These are phyloP conservation scores for Mortierella sp. DNA, from an alignment of 371 early-diverging fungal genomes.

Conservation along the genomic window DNA sequence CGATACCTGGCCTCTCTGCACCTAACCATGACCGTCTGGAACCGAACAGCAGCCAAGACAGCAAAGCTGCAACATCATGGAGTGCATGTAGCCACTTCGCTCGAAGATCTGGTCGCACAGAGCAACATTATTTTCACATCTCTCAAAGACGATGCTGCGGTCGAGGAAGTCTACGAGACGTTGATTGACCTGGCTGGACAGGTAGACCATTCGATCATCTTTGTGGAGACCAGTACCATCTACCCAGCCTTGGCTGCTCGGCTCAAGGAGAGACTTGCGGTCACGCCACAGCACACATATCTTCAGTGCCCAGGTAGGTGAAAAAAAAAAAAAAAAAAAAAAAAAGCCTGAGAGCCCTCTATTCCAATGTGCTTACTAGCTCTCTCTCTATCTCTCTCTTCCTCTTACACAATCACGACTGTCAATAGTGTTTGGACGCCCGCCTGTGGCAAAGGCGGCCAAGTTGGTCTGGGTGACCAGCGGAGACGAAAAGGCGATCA, in stretches of 20 bases:
- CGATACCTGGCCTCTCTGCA: constrained; percentile 38
- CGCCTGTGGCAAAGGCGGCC: constrained; percentile 60
- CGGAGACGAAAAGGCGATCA: constrained; percentile 53
- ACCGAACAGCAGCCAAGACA: constrained; percentile 45
- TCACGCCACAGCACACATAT: constrained; percentile 37
- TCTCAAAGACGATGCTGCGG: constrained; percentile 50
- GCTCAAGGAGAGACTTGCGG: constrained; percentile 19
- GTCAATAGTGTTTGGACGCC: constrained; percentile 61
- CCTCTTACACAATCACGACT: no score
- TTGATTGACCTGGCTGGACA: constrained; percentile 35
- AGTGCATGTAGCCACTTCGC: constrained; percentile 33
- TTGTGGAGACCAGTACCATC: constrained; percentile 53
- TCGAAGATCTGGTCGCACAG: constrained; percentile 39
- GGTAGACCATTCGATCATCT: constrained; percentile 43
- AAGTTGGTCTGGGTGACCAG: constrained; percentile 61
- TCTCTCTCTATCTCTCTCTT: no score
- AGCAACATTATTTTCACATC: constrained; percentile 56
- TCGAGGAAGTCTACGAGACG: constrained; percentile 42
- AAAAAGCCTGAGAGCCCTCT: no score
- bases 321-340: no score
- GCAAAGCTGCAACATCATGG: constrained; percentile 38
- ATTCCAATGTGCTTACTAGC: no score
- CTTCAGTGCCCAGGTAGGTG: constrained; percentile 53
- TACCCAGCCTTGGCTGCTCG: constrained; percentile 39
- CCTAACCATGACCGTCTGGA: constrained; percentile 45